Evolutionary conservation across 805 yeast species (phyloP), one percentile per base, ranked within the genome.

Genomic region (Teunomyces funiuensis): DNA sequence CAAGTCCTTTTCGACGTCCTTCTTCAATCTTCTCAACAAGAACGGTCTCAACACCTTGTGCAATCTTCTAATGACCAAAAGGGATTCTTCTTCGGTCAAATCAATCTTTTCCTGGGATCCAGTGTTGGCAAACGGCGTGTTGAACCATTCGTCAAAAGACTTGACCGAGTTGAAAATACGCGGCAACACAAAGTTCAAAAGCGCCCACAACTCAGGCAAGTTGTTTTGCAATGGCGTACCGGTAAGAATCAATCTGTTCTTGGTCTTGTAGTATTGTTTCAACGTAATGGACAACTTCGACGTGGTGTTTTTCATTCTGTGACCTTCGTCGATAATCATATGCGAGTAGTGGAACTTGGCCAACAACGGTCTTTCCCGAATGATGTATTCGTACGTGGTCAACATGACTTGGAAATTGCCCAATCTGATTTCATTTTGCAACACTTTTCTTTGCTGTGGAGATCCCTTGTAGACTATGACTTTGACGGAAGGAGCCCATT

Each of bases 321-420:
- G 95, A 62, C 95, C 95, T 72, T 86, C 95, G 71, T 86, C 95
- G 50, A 86, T 86, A 50, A 86, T 85, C 91, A 86, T 86, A 60
- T 87, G 91, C 30, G 85, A 84, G 82, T 90, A 86, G 48, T 77
- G 77, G 51, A 83, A 78, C 54, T 82, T 83, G 20, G 82, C 65
- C 52, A 86, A 66, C 15, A 86, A 55, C 4, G 89, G 83, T 47
- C 88, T 77, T 56, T 86, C 95, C 54, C 84, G 76, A 49, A 86
- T 84, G 49, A 86, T 80, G 55, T 86, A 86, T 63, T 86, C 95
- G 56, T 81, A 86, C 3, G 95, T 86, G 2, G 95, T 86, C 55
- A 86, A 71, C 44, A 86, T 60, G 9, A 86, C 89, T 45, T 83
- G 85, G 66, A 86, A 86, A 52, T 82, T 80, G 9, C 90, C 88